Percentiles rank a stretch among this genome's conserved stretches.
Evolutionary conservation across 148 eudicot species (phyloP).

Genomic region (Hydrangea macrophylla): DNA sequence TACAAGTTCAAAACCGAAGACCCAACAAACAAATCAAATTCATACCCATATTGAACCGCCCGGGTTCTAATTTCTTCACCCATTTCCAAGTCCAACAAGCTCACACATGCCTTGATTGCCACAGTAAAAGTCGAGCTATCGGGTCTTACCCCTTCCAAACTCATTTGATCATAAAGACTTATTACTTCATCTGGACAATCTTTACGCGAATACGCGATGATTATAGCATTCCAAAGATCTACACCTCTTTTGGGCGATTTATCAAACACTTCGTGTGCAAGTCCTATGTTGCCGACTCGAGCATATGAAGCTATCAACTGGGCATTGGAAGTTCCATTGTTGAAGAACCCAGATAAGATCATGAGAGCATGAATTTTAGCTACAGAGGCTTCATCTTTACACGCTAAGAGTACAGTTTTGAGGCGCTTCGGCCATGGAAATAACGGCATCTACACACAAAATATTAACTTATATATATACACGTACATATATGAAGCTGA

Average conservation of each 20-base stretch:
- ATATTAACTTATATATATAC: neutral
- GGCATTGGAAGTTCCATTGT: constrained; percentile 30
- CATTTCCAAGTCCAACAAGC: constrained; percentile 43
- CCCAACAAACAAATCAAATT: constrained; percentile 59
- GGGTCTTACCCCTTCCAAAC: constrained; percentile 44
- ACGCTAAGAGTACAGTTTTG: constrained; percentile 32
- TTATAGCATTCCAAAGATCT: constrained; percentile 68
- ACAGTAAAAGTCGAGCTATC: constrained; percentile 79
- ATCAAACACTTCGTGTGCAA: constrained; percentile 63
- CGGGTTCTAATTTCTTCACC: constrained; percentile 50
- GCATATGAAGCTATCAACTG: constrained; percentile 56
- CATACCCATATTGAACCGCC: constrained; percentile 54
- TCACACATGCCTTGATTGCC: constrained; percentile 64
- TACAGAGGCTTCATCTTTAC: constrained; percentile 36
- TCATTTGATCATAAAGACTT: constrained; percentile 39
- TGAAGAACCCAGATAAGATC: constrained; percentile 39
- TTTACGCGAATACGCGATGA: constrained; percentile 45
- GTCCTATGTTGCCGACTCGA: constrained; percentile 30
- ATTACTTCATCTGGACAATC: constrained; percentile 38
- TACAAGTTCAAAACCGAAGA: constrained; percentile 62
- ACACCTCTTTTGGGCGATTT: constrained; percentile 46
- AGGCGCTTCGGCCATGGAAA: constrained; percentile 30
- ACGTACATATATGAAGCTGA: neutral
- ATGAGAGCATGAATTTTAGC: constrained; percentile 50
- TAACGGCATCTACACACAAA: constrained; percentile 29